Base-by-base conservation (phyloP, 176 grass and related monocot genomes). In the Triticum dicoccoides region DNA sequence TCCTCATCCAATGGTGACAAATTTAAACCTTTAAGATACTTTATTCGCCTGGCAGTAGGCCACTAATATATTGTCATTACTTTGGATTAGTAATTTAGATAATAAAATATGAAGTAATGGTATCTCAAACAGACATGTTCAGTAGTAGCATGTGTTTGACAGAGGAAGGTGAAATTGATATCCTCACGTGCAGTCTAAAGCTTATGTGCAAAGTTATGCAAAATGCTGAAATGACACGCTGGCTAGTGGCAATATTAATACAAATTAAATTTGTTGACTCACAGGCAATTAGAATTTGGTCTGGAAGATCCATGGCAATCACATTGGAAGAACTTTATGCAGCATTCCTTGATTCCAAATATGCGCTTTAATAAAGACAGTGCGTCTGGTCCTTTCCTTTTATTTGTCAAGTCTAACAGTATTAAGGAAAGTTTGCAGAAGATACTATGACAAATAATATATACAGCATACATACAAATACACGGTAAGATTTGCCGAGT, bases 351-450 rank as follows among this genome's bases (percentile, higher is more conserved):
- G 81, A 95, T 86, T 64, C 93, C 90, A 78, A 92, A 95, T 65
- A 95, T 90, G 86, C 86, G 88, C 47, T 86, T 92, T 83, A 95
- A 84, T 62, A 95, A 77, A 82, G 70, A 66, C 21, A 86, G 51
- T 49, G 58, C 86, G 84, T 87, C 83, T 65, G 80, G 32, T 35
- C 82, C 64, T 77, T 82, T 95, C 79, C 79, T 87, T 81, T 87
- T 95, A 79, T 81, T 87, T 23, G 88, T 74, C 33, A 95, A 85
- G 25, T 89, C 93, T 95, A 79, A 83, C 12, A 59, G 27, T 24
- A 75, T 86, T 54, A 88, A 95, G 81, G 61, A 85, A 82, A 76
- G 47, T 8, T 54, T 11, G 14, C 9, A 75, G 33, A 63, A 27
- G 39, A 88, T 65, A 63, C 62, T 54, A 77, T 86, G 33, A 24